phyloP scores from a whole-genome alignment of 2,329 filamentous ascomycete genomes.

The Pleurostoma richardsiae region DNA sequence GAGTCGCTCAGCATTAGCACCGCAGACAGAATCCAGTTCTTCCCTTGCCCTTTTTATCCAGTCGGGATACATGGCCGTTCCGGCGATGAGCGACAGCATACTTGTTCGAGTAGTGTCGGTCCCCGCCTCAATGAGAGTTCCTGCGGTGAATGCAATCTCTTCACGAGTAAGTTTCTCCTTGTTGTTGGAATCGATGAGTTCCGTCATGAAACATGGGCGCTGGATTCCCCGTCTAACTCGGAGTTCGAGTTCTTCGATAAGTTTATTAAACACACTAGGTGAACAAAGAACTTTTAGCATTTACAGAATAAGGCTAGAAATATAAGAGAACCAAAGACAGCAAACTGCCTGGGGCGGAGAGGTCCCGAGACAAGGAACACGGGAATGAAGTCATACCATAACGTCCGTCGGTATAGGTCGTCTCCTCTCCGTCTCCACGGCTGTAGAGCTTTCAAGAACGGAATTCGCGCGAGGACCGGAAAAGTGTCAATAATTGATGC shows the following conservation, averaged over 20 bases:
- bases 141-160: slow-evolving; percentile 21
- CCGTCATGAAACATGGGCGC: slow-evolving; percentile 20
- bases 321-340: slow-evolving; percentile 11
- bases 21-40: no score
- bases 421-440: slow-evolving; percentile 21
- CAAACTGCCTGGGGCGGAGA: slow-evolving; percentile 13
- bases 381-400: background rate
- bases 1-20: no score
- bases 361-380: background rate
- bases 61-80: slow-evolving; percentile 22
- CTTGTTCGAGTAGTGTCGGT: slow-evolving; percentile 35
- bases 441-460: slow-evolving; percentile 14
- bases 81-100: slow-evolving; percentile 23
- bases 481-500: slow-evolving; percentile 23
- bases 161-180: slow-evolving; percentile 7
- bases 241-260: slow-evolving; percentile 9
- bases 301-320: no score
- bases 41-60: slow-evolving; percentile 5
- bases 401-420: slow-evolving; percentile 12
- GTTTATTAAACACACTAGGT: no score
- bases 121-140: slow-evolving; percentile 35
- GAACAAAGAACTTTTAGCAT: no score
- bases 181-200: slow-evolving; percentile 19
- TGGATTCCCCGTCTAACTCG: slow-evolving; percentile 17
- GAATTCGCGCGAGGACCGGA: slow-evolving; percentile 21